These are phyloP conservation scores for Achaetomium macrosporum DNA, from an alignment of 2,329 filamentous ascomycete species.

Conservation along the genomic window DNA sequence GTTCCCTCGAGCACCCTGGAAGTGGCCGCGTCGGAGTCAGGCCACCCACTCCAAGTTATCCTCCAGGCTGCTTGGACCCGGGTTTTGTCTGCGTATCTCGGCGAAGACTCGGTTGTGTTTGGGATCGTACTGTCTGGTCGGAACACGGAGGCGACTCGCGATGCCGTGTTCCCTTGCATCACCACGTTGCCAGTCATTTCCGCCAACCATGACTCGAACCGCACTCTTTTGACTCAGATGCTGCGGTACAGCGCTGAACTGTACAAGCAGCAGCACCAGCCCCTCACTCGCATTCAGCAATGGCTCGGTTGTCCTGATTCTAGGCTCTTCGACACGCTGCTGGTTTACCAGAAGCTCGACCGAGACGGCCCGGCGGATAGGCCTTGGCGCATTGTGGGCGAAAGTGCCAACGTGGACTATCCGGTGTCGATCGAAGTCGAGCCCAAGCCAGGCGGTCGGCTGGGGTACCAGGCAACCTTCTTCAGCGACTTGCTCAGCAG, in stretches of 20 bases:
- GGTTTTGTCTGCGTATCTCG: constrained; percentile 68
- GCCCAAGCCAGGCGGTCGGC: constrained; percentile 38
- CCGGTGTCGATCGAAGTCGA: constrained; percentile 75
- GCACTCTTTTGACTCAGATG: constrained; percentile 54
- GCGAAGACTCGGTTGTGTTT: constrained; percentile 68
- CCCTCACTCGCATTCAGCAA: constrained; percentile 65
- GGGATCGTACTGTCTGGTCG: constrained; percentile 77
- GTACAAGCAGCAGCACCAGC: constrained; percentile 64
- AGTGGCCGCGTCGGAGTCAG: constrained; percentile 46
- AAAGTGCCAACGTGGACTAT: constrained; percentile 69
- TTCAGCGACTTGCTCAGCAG: constrained; percentile 57
- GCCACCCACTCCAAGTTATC: constrained; percentile 70
- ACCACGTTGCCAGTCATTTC: constrained; percentile 70
- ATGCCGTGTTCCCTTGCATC: constrained; percentile 69
- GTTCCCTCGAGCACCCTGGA: constrained; percentile 45
- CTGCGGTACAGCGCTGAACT: constrained; percentile 60
- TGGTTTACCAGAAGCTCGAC: constrained; percentile 69
- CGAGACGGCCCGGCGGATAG: constrained; percentile 12
- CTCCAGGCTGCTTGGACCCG: constrained; percentile 74
- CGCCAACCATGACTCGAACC: constrained; percentile 48
- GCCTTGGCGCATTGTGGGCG: constrained; percentile 57
- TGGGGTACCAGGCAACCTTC: constrained; percentile 63
- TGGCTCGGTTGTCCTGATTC: constrained; percentile 61
- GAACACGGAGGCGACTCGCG: constrained; percentile 51
- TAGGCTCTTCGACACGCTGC: constrained; percentile 74